These are phyloP conservation scores for Lichtheimia ramosa DNA, from an alignment of 371 early-diverging fungal genomes.

Conservation along the genomic window DNA sequence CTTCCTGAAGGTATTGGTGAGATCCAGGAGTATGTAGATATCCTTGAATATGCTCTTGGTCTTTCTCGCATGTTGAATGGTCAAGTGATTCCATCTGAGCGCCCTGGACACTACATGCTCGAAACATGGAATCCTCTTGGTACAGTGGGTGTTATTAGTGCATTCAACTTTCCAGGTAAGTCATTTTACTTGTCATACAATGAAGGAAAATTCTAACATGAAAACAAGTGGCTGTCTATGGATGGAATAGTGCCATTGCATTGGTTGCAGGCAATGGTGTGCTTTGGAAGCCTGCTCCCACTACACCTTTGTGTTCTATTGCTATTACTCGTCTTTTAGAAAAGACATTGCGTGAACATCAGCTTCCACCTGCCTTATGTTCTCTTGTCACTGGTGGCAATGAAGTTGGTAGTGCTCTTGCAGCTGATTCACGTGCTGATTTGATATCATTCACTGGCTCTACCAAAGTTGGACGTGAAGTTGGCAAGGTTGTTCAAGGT, in stretches of 20 bases:
- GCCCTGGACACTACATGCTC: slow-evolving; percentile 94
- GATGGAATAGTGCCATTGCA: slow-evolving; percentile 95
- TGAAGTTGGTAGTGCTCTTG: slow-evolving; percentile 84
- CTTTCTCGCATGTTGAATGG: slow-evolving; percentile 88
- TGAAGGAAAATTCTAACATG: background rate
- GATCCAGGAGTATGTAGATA: slow-evolving; percentile 97
- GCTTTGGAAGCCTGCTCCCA: slow-evolving; percentile 94
- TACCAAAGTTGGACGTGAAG: slow-evolving; percentile 76
- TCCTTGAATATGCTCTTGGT: slow-evolving; percentile 93
- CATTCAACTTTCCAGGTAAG: slow-evolving; percentile 84
- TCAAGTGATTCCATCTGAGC: slow-evolving; percentile 87
- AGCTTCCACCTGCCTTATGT: slow-evolving; percentile 85
- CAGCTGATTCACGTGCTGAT: slow-evolving; percentile 70
- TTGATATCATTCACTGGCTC: slow-evolving; percentile 92
- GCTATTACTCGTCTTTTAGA: slow-evolving; percentile 90
- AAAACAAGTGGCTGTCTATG: slow-evolving; percentile 62
- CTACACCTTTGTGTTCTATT: slow-evolving; percentile 83
- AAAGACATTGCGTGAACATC: slow-evolving; percentile 82
- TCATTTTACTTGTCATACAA: background rate
- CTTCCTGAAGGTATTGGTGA: slow-evolving; percentile 93
- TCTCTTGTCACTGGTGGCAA: slow-evolving; percentile 89
- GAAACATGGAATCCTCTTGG: slow-evolving; percentile 97
- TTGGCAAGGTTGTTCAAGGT: slow-evolving; percentile 79
- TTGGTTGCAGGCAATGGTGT: slow-evolving; percentile 93
- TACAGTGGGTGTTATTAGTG: slow-evolving; percentile 92